Evolutionary conservation across 345 rosid genomes (phyloP), one percentile per base, ranked within the genome.

Genomic region (Aurinia saxatilis): DNA sequence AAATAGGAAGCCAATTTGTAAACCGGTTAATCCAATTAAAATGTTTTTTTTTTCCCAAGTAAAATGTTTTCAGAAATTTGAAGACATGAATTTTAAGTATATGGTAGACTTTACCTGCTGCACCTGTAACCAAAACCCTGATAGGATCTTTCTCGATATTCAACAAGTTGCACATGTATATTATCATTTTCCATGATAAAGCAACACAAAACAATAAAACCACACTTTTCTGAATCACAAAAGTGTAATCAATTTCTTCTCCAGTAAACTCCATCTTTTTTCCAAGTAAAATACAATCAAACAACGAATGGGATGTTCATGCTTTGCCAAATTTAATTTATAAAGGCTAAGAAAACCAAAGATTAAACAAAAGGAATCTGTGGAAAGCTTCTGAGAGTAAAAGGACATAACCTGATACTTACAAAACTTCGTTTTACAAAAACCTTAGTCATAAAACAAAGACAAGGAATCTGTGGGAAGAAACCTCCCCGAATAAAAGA

Each of bases 51-150:
- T n/a, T n/a, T n/a, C 16, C 42, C 5, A n/a, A 38, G 7, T n/a
- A n/a, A 38, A 30, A 17, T n/a, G 3, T 17, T 12, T 7, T 2
- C 15, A 46, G 2, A 33, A 11, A 9, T 10, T 8, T 36, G n/a
- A 37, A 53, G 29, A 29, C 3, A 8, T 33, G 58, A 18, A 44
- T 10, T 1, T 8, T 4, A 9, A n/a, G 56, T 36, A 45, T 11
- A 2, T 30, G 21, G 15, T 30, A 56, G 49, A 30, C 3, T 23
- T 72, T 81, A 80, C 97, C 91, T 86, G 91, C 82, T 12, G 95
- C 95, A 13, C 97, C 95, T 5, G 86, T 86, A 15, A 90, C 82
- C 23, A 86, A 73, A 7, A 89, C 81, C 57, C 69, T 76, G 1
- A 78, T 50, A 9, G 91, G 95, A 7, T 84, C 90, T 68, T 82